Evolutionary conservation across 2,329 filamentous ascomycete species (phyloP).

Genomic region (Verticillium longisporum): DNA sequence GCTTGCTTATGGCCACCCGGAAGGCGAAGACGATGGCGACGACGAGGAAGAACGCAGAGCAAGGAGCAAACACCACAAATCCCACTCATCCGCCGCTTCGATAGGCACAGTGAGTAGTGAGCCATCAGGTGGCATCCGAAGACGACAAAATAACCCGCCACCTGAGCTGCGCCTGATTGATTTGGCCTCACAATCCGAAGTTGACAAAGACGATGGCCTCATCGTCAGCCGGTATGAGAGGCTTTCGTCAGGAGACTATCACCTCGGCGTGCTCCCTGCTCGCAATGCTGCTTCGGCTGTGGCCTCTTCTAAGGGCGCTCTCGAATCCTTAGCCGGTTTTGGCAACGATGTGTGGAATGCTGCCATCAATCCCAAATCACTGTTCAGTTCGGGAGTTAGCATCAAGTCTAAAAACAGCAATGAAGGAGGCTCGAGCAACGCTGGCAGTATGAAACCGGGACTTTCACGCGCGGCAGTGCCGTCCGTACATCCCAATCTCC

Average conservation of each 20-base stretch:
- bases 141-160: constrained; percentile 71
- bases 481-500: constrained; percentile 43
- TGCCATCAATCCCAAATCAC: constrained; percentile 78
- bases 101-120: constrained; percentile 37
- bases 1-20: constrained; percentile 79
- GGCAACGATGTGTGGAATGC: constrained; percentile 83
- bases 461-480: constrained; percentile 1
- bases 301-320: constrained; percentile 60
- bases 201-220: constrained; percentile 84
- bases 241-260: constrained; percentile 84
- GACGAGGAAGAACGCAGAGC: constrained; percentile 29
- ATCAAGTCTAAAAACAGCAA: constrained; percentile 56
- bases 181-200: constrained; percentile 75
- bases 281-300: constrained; percentile 57
- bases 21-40: constrained; percentile 63
- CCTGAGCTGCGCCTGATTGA: constrained; percentile 91
- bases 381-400: constrained; percentile 84
- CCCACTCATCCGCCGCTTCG: constrained; percentile 37
- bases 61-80: constrained; percentile 28
- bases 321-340: constrained; percentile 68
- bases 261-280: constrained; percentile 76
- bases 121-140: constrained; percentile 58
- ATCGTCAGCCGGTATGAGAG: constrained; percentile 82
- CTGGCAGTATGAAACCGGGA: constrained; percentile 22
- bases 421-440: constrained; percentile 46